phyloP scores from a whole-genome alignment of 768 basidiomycete species.

The Phlebiopsis gigantea region DNA sequence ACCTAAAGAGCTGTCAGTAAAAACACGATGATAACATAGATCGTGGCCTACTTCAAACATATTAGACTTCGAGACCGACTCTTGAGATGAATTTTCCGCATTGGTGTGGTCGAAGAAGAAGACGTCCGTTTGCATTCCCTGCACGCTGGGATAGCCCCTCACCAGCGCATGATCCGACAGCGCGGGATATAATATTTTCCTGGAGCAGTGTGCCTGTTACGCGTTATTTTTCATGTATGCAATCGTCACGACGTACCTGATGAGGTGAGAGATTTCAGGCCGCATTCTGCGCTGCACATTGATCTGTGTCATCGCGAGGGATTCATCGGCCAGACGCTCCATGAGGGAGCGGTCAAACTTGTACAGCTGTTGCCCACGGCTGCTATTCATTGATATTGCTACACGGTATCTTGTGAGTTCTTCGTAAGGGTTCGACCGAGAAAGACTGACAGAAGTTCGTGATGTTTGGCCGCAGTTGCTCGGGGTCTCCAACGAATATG shows the following conservation, averaged over 20 bases:
- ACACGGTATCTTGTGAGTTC: background rate
- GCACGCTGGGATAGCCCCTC: slow-evolving; percentile 44
- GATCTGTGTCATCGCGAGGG: slow-evolving; percentile 63
- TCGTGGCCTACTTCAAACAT: slow-evolving; percentile 49
- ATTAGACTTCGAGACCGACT: slow-evolving; percentile 65
- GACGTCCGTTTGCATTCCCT: slow-evolving; percentile 58
- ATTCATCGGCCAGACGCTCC: slow-evolving; percentile 58
- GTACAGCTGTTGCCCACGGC: slow-evolving; percentile 46
- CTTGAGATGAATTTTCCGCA: slow-evolving; percentile 52
- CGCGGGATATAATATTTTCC: slow-evolving; percentile 54
- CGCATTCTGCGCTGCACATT: slow-evolving; percentile 75
- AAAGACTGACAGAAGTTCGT: slow-evolving; percentile 50
- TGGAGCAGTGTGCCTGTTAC: slow-evolving; percentile 16
- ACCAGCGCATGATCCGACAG: slow-evolving; percentile 56
- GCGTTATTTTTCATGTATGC: background rate
- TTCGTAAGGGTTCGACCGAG: background rate
- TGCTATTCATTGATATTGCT: slow-evolving; percentile 68
- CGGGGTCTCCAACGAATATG: slow-evolving; percentile 77
- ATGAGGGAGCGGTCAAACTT: slow-evolving; percentile 52
- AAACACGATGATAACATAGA: background rate
- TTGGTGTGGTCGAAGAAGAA: slow-evolving; percentile 59
- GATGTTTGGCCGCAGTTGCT: slow-evolving; percentile 66
- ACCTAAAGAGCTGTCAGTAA: slow-evolving; percentile 17
- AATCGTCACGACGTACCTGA: slow-evolving; percentile 34
- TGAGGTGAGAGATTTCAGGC: slow-evolving; percentile 57